Percentiles rank a stretch among this genome's conserved stretches.
Conservation (phyloP, 805 yeast species). For the Saturnispora saitoi region DNA sequence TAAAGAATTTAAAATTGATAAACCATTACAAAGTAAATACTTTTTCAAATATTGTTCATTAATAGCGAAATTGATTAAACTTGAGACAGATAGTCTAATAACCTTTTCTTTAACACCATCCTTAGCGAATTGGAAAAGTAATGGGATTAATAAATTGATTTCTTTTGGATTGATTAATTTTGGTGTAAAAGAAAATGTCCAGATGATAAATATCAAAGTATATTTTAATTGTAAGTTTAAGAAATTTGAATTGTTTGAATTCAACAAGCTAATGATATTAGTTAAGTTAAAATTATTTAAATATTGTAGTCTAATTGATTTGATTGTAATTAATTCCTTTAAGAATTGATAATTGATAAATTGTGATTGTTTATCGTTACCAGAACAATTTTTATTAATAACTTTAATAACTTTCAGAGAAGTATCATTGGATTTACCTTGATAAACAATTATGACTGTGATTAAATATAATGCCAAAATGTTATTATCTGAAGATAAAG, state of each 20-base stretch:
- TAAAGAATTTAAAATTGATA: conserved; percentile 57
- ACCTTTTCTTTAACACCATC: conserved; percentile 88
- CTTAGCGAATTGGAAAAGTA: conserved; percentile 50
- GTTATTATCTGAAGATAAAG: not conserved
- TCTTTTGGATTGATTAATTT: conserved; percentile 29
- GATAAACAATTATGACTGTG: not conserved
- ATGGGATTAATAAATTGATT: conserved; percentile 31
- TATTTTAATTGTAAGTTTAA: conserved; percentile 78
- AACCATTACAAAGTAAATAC: conserved; percentile 64
- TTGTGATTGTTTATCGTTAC: not conserved
- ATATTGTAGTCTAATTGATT: conserved; percentile 46
- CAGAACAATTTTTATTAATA: not conserved
- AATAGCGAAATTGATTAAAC: conserved; percentile 52
- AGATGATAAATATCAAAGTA: conserved; percentile 63
- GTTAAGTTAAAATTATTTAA: conserved; percentile 17
- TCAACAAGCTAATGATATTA: not conserved
- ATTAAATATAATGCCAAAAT: conserved; percentile 1
- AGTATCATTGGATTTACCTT: not conserved
- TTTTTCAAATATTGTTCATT: conserved; percentile 39
- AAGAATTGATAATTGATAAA: conserved; percentile 43
- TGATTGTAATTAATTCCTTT: conserved; percentile 48
- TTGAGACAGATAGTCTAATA: conserved; percentile 73
- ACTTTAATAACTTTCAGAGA: not conserved
- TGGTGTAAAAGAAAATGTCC: conserved; percentile 71
- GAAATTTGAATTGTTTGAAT: conserved; percentile 28